phyloP scores from a whole-genome alignment of 352 stramenopile genomes.

The Globisporangium megalacanthum region DNA sequence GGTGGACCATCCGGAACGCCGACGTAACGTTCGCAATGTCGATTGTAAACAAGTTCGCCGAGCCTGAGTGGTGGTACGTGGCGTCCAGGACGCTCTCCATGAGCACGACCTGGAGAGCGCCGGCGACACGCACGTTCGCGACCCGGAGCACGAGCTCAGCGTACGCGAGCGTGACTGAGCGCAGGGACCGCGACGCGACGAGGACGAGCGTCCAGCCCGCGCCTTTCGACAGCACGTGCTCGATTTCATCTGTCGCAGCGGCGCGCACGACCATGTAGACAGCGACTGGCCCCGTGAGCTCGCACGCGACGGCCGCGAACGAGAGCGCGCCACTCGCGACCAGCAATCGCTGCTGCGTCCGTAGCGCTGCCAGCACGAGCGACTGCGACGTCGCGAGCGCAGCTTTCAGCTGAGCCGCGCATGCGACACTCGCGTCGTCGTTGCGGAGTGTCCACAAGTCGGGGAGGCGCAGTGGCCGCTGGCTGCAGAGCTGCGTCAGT shows the following conservation, averaged over 20 bases:
- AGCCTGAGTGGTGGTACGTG: neutral
- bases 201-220: constrained; percentile 25
- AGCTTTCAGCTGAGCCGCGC: constrained; percentile 14
- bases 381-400: constrained; percentile 15
- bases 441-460: constrained; percentile 31
- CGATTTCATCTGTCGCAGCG: constrained; percentile 17
- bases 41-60: constrained; percentile 28
- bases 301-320: constrained; percentile 21
- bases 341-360: constrained; percentile 17
- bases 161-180: constrained; percentile 26
- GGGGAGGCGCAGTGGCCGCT: constrained; percentile 19
- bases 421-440: constrained; percentile 18
- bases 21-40: constrained; percentile 19
- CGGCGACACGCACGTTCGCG: constrained; percentile 13
- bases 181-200: constrained; percentile 23
- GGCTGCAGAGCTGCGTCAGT: constrained; percentile 16
- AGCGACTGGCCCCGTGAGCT: constrained; percentile 22
- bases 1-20: constrained; percentile 25
- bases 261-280: constrained; percentile 24
- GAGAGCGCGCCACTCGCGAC: constrained; percentile 25
- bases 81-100: constrained; percentile 23
- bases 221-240: constrained; percentile 19
- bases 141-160: constrained; percentile 27
- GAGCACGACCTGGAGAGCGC: constrained; percentile 24
- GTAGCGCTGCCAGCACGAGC: constrained; percentile 18